Evolutionary conservation across 2,329 filamentous ascomycete species (phyloP), one percentile per base, ranked within the genome.

Genomic region (Byssochlamys sp.): DNA sequence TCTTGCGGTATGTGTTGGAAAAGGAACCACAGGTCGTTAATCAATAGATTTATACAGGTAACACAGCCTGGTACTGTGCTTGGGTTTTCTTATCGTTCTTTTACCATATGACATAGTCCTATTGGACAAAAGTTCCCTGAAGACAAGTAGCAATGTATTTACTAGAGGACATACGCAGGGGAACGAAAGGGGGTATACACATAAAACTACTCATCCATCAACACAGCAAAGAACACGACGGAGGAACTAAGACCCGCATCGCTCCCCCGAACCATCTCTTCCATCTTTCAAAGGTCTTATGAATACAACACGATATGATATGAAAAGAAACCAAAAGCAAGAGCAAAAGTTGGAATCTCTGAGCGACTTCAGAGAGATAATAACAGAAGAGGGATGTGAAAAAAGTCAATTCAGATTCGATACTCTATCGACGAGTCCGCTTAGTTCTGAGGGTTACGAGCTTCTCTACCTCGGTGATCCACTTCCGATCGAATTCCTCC

Each of bases 401-500:
- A 3, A 24, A 45, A 4, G n/a, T n/a, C 14, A 7, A 45, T 45
- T 45, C 6, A 5, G 29, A 31, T 31, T 10, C 7, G 4, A 31
- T 31, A 31, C 29, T 31, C 19, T 19, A 45, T 45, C 39, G 9
- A 45, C 12, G n/a, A 19, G 39, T 7, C n/a, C 39, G 39, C n/a
- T 10, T 45, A 10, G 19, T 45, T 45, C 39, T 45, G 19, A 45
- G 19, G n/a, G 14, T n/a, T 14, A 52, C 50, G 54, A 97, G 77
- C 65, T 80, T 83, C 67, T 87, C 84, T 78, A 95, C 83, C 71
- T 95, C 84, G 29, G 73, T 73, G 50, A 89, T 74, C 92, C 94
- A 99, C 63, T 85, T 86, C 65, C 80, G 81, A 1, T 82, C 85
- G 75, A 99, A 99, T 59, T 87, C 88, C 65, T 88, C 85, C 67